Evolutionary conservation across 1,139 yeast genomes (phyloP).

Genomic region (Pichia cactophila): DNA sequence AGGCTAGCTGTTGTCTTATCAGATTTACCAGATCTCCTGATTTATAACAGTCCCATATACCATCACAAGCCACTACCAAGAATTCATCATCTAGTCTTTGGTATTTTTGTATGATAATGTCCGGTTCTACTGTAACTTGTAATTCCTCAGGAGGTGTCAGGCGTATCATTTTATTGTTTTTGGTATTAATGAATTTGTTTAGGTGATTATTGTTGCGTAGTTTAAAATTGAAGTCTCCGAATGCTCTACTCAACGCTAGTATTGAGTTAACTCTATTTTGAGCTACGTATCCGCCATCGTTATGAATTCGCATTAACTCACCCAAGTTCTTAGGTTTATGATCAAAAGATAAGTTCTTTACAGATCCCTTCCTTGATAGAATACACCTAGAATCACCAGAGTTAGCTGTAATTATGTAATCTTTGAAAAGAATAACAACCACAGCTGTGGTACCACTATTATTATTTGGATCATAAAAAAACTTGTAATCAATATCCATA

Average conservation of each 20-base stretch:
- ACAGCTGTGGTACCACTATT: conserved; percentile 69
- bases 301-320: conserved; percentile 66
- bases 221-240: conserved; percentile 67
- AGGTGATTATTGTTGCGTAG: conserved; percentile 28
- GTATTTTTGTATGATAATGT: conserved; percentile 45
- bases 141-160: conserved; percentile 32
- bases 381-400: conserved; percentile 73
- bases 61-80: conserved; percentile 66
- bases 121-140: conserved; percentile 68
- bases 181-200: conserved; percentile 22
- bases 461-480: conserved; percentile 36
- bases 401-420: conserved; percentile 52
- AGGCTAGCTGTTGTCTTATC: conserved; percentile 49
- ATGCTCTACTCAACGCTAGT: conserved; percentile 65
- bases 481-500: conserved; percentile 47
- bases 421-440: conserved; percentile 44
- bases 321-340: conserved; percentile 73
- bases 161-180: conserved; percentile 29
- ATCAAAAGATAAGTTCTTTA: conserved; percentile 63
- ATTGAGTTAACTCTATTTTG: conserved; percentile 68
- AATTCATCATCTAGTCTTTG: conserved; percentile 44
- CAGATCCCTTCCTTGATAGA: conserved; percentile 42
- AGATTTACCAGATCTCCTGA: conserved; percentile 46
- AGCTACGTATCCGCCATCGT: conserved; percentile 64
- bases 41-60: conserved; percentile 73